Evolutionary conservation across 768 basidiomycete species (phyloP).

Genomic region (Russula brevipes): DNA sequence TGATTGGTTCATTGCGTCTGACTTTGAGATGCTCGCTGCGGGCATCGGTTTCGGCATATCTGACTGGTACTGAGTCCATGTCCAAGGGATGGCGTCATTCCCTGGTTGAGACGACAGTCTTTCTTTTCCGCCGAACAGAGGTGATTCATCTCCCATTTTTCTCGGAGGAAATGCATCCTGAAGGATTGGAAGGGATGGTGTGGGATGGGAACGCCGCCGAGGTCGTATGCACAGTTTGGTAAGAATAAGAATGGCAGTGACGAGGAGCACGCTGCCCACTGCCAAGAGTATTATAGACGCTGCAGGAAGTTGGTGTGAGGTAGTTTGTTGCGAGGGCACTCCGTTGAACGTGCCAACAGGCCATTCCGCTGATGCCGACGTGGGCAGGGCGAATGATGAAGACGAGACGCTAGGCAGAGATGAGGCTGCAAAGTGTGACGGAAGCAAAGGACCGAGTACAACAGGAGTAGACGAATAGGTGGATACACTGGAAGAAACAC

Average conservation of each 20-base stretch:
- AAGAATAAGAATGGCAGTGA: constrained; percentile 46
- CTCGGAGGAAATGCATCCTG: constrained; percentile 50
- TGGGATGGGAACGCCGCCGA: constrained; percentile 48
- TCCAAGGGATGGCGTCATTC: constrained; percentile 45
- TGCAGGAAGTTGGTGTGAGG: constrained; percentile 39
- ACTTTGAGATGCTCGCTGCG: not conserved
- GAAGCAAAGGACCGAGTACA: not conserved
- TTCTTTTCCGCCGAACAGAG: constrained; percentile 75
- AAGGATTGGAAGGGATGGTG: constrained; percentile 70
- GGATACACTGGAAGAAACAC: constrained; percentile 1
- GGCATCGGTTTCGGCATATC: constrained; percentile 20
- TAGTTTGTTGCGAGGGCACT: constrained; percentile 14
- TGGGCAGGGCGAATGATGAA: not conserved
- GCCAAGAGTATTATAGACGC: constrained; percentile 49
- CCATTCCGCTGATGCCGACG: constrained; percentile 16
- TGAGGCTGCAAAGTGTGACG: not conserved
- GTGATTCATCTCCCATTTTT: constrained; percentile 54
- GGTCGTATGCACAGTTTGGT: constrained; percentile 48
- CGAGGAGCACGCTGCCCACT: constrained; percentile 45
- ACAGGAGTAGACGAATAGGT: not conserved
- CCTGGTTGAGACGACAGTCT: constrained; percentile 42
- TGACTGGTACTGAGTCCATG: constrained; percentile 36
- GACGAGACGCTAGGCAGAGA: not conserved
- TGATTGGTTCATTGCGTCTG: not conserved
- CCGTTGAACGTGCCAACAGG: constrained; percentile 15